Evolutionary conservation across 345 rosid species (phyloP).

Genomic region (Viola odorata): DNA sequence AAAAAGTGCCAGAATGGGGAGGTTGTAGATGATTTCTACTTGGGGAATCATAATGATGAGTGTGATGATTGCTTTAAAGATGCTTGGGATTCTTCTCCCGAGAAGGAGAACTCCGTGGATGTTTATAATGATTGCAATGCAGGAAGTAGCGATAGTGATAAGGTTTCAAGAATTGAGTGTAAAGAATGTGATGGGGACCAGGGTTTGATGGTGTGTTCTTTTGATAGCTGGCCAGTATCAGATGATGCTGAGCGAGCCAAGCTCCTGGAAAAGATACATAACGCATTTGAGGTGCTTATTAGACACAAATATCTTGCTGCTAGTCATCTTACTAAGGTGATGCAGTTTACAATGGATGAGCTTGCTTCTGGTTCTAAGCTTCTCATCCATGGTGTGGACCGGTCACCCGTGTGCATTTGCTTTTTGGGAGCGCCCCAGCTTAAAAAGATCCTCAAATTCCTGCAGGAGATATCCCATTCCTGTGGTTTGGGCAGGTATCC

Average conservation of each 20-base stretch:
- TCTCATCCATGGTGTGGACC: slow-evolving; percentile 53
- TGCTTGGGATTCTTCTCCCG: slow-evolving; percentile 77
- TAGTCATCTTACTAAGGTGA: slow-evolving; percentile 76
- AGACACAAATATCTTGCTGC: slow-evolving; percentile 68
- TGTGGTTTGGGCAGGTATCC: slow-evolving; percentile 70
- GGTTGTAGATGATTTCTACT: slow-evolving; percentile 31
- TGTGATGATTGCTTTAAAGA: slow-evolving; percentile 64
- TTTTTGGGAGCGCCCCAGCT: slow-evolving; percentile 81
- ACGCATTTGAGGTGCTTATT: slow-evolving; percentile 62
- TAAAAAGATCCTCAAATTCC: slow-evolving; percentile 68
- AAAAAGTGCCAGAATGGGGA: slow-evolving; percentile 40
- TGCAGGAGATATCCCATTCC: slow-evolving; percentile 74
- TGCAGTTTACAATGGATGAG: slow-evolving; percentile 65
- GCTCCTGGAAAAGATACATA: slow-evolving; percentile 70
- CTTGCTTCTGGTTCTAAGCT: slow-evolving; percentile 61
- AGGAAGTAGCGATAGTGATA: slow-evolving; percentile 31
- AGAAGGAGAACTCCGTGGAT: slow-evolving; percentile 46
- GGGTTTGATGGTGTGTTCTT: slow-evolving; percentile 28
- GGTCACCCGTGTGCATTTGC: slow-evolving; percentile 70
- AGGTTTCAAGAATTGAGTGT: slow-evolving; percentile 22
- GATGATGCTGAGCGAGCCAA: slow-evolving; percentile 70
- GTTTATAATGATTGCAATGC: slow-evolving; percentile 28
- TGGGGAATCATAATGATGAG: slow-evolving; percentile 36
- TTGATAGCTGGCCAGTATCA: slow-evolving; percentile 63
- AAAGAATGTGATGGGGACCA: slow-evolving; percentile 38